These are phyloP conservation scores for Angomonas desouzai DNA, from an alignment of 208 protist species.

Conservation along the genomic window DNA sequence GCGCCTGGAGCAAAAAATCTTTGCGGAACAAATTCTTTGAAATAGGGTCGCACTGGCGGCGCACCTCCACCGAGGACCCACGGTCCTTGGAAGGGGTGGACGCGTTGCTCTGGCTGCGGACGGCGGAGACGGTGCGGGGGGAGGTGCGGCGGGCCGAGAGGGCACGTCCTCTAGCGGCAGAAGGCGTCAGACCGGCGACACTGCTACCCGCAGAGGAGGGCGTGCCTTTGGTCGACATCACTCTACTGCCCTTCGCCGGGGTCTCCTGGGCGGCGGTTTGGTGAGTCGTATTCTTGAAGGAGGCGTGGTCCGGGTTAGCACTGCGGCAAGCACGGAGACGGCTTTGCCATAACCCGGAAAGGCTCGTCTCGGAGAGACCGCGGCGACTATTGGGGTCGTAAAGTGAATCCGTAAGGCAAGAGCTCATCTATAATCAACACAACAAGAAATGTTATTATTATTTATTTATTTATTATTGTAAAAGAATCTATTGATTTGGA, in stretches of 20 bases:
- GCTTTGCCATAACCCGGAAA: slow-evolving; percentile 12
- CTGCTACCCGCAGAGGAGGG: slow-evolving; percentile 13
- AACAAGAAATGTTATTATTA: slow-evolving; percentile 17
- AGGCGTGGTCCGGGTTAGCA: not conserved
- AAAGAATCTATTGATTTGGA: not conserved
- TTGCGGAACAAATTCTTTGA: slow-evolving; percentile 57
- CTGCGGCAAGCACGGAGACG: slow-evolving; percentile 18
- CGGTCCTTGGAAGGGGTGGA: slow-evolving; percentile 7
- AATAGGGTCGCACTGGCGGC: slow-evolving; percentile 13
- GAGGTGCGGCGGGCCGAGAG: slow-evolving; percentile 14
- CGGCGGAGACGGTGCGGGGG: slow-evolving; percentile 3
- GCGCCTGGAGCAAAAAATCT: slow-evolving; percentile 43
- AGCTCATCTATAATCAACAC: slow-evolving; percentile 2
- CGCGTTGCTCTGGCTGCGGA: not conserved
- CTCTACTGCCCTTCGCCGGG: not conserved
- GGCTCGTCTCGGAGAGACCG: not conserved
- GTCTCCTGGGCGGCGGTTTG: not conserved
- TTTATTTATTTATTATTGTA: slow-evolving; percentile 9
- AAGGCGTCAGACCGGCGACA: slow-evolving; percentile 7
- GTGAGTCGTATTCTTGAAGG: not conserved
- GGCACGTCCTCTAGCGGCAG: not conserved
- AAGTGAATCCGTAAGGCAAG: not conserved
- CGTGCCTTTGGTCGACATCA: not conserved
- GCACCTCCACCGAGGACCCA: not conserved
- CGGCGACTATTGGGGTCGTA: not conserved